phyloP scores from a whole-genome alignment of 345 rosid species.

The Gossypium turneri region DNA sequence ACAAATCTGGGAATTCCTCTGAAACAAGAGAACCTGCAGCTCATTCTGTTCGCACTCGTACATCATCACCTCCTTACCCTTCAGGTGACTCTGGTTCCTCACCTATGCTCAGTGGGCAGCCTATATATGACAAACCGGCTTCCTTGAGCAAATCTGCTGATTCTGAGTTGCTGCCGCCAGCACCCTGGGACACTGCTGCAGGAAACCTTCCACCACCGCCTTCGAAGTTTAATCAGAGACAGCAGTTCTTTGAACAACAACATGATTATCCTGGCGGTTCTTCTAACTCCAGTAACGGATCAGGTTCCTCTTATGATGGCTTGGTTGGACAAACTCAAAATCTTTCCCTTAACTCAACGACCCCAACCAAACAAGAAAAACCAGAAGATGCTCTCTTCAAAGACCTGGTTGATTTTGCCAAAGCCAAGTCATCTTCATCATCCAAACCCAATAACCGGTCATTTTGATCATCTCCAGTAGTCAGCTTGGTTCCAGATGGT shows the following conservation, averaged over 20 bases:
- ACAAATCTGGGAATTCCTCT: constrained; percentile 50
- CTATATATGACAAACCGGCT: constrained; percentile 53
- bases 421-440: constrained; percentile 71
- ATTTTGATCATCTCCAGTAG: constrained; percentile 35
- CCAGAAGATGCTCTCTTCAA: constrained; percentile 87
- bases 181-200: constrained; percentile 63
- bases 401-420: constrained; percentile 86
- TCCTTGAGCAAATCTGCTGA: constrained; percentile 34
- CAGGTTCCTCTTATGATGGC: constrained; percentile 52
- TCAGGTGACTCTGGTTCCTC: constrained; percentile 23
- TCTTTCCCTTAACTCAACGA: constrained; percentile 54
- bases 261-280: constrained; percentile 14
- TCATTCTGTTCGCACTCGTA: constrained; percentile 29
- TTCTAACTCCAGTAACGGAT: constrained; percentile 43
- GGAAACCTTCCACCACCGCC: constrained; percentile 74
- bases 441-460: constrained; percentile 70
- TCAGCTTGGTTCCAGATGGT: constrained; percentile 25
- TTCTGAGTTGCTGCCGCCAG: constrained; percentile 57
- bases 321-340: constrained; percentile 59
- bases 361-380: constrained; percentile 53
- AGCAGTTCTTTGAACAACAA: constrained; percentile 50
- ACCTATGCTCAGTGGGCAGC: constrained; percentile 31
- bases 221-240: constrained; percentile 64
- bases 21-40: constrained; percentile 31
- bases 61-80: constrained; percentile 22